Conservation (phyloP, 2,329 filamentous ascomycete genomes). For the Hypoxylon sp. region DNA sequence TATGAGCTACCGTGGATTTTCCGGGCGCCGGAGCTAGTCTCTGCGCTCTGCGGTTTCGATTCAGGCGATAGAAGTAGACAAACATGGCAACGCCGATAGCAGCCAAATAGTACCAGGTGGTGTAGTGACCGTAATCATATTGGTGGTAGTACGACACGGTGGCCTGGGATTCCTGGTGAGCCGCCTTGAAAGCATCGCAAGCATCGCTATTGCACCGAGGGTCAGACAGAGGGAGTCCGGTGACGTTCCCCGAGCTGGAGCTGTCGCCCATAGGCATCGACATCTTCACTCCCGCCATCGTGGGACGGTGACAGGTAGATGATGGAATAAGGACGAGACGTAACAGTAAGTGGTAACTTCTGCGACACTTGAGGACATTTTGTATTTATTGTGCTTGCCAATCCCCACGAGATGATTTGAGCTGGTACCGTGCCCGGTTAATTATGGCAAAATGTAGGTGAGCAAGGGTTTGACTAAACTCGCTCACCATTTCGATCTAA, state of each 20-base stretch:
- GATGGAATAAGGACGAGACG: conserved; percentile 5
- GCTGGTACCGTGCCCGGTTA: conserved; percentile 30
- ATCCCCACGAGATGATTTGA: conserved; percentile 24
- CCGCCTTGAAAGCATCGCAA: conserved; percentile 38
- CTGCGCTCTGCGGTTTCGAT: conserved; percentile 32
- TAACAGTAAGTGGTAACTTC: neutral
- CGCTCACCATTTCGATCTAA: conserved; percentile 20
- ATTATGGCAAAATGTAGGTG: conserved; percentile 39
- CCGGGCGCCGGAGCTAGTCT: neutral
- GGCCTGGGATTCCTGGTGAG: conserved; percentile 38
- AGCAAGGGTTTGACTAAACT: conserved; percentile 33
- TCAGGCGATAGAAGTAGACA: conserved; percentile 32
- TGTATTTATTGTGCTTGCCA: conserved; percentile 21
- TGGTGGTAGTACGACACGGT: conserved; percentile 42
- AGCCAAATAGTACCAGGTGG: conserved; percentile 41
- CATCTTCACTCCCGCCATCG: conserved; percentile 24
- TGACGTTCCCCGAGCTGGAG: conserved; percentile 27
- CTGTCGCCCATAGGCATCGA: conserved; percentile 38
- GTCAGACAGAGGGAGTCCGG: conserved; percentile 36
- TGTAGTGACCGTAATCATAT: conserved; percentile 41
- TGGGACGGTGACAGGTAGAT: neutral
- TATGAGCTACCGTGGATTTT: conserved; percentile 19
- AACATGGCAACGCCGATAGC: conserved; percentile 38
- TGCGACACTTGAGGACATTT: conserved; percentile 10
- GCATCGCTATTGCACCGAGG: conserved; percentile 38